Conservation (phyloP, 768 basidiomycete species). For the Leccinum incarnatum region DNA sequence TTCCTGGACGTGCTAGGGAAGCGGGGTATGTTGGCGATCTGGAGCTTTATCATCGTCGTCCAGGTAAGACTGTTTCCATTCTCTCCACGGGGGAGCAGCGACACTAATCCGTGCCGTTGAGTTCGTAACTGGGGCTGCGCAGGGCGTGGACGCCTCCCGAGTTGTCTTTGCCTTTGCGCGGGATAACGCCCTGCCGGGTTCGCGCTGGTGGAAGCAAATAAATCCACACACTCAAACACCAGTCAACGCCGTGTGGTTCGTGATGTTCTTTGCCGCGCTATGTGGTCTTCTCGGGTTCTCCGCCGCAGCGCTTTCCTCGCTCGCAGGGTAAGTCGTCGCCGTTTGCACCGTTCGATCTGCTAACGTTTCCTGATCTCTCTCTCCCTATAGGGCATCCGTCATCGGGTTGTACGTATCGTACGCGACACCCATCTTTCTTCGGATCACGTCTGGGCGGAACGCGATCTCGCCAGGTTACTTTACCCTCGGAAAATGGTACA, state of each 20-base stretch:
- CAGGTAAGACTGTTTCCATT: constrained; percentile 32
- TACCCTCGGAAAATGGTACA: constrained; percentile 56
- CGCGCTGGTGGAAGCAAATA: constrained; percentile 65
- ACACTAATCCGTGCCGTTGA: constrained; percentile 19
- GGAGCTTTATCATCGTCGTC: constrained; percentile 69
- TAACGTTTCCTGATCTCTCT: neutral
- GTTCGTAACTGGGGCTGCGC: constrained; percentile 74
- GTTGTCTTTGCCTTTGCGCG: constrained; percentile 75
- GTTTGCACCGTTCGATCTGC: neutral
- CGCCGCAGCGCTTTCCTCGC: constrained; percentile 55
- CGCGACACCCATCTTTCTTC: constrained; percentile 63
- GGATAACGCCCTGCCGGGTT: constrained; percentile 72
- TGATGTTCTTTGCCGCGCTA: constrained; percentile 52
- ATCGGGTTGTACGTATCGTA: constrained; percentile 70
- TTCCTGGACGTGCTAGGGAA: constrained; percentile 65
- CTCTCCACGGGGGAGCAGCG: no score
- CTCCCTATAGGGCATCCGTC: constrained; percentile 54
- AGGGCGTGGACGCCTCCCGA: constrained; percentile 71
- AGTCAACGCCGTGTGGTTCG: constrained; percentile 75
- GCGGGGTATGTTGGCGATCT: constrained; percentile 67
- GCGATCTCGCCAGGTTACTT: constrained; percentile 60
- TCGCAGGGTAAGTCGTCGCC: constrained; percentile 53
- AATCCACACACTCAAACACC: constrained; percentile 62
- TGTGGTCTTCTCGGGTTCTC: constrained; percentile 70
- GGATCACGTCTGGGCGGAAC: constrained; percentile 65